Conservation (phyloP, 257 asterid genomes). For the Eustoma russellianum region DNA sequence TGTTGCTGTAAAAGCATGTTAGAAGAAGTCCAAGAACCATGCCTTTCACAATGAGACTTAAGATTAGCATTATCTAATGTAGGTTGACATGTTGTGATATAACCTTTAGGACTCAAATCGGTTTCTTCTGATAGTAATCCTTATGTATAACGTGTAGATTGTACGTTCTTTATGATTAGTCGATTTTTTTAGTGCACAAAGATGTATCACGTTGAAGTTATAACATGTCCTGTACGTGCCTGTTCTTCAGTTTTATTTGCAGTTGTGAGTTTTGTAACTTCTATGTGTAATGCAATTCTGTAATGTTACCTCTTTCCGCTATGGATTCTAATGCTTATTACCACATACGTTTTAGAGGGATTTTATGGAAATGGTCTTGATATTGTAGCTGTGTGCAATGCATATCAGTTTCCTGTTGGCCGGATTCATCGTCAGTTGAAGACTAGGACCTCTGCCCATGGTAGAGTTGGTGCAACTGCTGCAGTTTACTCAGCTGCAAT, state of each 20-base stretch:
- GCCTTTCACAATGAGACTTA: no score
- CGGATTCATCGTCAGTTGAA: slow-evolving; percentile 95
- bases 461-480: slow-evolving; percentile 93
- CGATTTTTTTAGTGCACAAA: no score
- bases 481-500: slow-evolving; percentile 94
- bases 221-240: background rate
- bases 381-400: slow-evolving; percentile 2
- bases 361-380: background rate
- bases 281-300: background rate
- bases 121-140: no score
- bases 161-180: no score
- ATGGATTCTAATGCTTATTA: background rate
- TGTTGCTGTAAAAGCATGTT: no score
- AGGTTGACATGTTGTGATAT: no score
- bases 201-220: no score
- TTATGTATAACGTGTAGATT: no score
- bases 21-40: no score
- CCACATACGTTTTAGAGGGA: background rate
- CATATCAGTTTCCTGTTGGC: slow-evolving; percentile 76
- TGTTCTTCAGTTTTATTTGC: background rate
- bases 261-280: background rate
- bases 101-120: no score
- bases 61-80: no score
- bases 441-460: slow-evolving; percentile 73
- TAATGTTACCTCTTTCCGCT: background rate